Evolutionary conservation across 179 eudicot species (phyloP), one percentile per base, ranked within the genome.

Genomic region (Vitellaria paradoxa): DNA sequence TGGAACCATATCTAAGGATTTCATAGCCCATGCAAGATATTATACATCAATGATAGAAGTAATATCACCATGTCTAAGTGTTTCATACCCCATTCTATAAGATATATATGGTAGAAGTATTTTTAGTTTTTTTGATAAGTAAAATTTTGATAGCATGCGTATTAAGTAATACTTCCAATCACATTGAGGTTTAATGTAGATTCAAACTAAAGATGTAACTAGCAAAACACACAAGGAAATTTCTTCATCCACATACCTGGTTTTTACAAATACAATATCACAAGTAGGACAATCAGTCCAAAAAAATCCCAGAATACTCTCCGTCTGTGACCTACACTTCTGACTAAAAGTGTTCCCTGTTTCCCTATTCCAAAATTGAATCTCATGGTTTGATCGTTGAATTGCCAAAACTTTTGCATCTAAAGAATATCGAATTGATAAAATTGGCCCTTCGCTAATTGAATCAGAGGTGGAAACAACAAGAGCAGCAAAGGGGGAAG

Each of bases 221-320:
- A 24, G 26, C 49, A n/a, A 15, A 45, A 45, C 64, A 47, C 21
- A 49, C 20, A 24, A 13, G 72, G 11, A 52, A 11, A 52, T 45
- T 56, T 53, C 47, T 37, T 12, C 49, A 37, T 68, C 67, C 14
- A 63, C 73, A 56, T 77, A 86, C 99, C 97, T 94, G 79, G 92
- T 89, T 82, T 93, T 96, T 65, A 96, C 96, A 79, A 92, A 81
- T 55, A 96, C 92, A 55, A 94, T 74, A 84, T 96, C 96, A 86
- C 92, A 92, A 60, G 88, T 84, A 17, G 93, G 85, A 82, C 92
- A 89, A 84, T 96, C 99, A 75, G 96, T 92, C 99, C 99, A 96
- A 84, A 96, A 94, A 80, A 96, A 96, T 26, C 99, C 99, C 77
- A 96, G 86, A 69, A 96, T 87, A 77, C 82, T 89, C 85, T 92